Evolutionary conservation across 768 basidiomycete genomes (phyloP), one percentile per base, ranked within the genome.

Genomic region (Kwoniella mangroviensis): DNA sequence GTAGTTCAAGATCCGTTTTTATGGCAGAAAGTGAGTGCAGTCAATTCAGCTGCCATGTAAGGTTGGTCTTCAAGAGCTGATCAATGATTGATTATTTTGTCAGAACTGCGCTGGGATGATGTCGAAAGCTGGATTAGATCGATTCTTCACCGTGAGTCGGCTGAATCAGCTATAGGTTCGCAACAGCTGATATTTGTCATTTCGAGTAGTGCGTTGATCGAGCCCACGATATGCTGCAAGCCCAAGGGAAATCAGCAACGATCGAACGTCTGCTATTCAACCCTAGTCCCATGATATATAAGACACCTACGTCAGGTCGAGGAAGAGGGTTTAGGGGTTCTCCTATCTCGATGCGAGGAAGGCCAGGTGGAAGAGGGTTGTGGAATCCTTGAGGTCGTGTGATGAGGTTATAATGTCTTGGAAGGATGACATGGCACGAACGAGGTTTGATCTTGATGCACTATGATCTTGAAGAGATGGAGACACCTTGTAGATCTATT

Each of bases 1-100:
- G 73, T 83, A 17, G 78, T 83, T 6, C 82, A 83, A 62, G 82
- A 83, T 68, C 80, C 80, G 19, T 83, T 83, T 70, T 64, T 83
- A 41, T 79, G 79, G 72, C 71, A 74, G 49, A 83, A 83, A 76
- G 81, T 80, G 59, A 69, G 76, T 63, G 45, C 19, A 17, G 42
- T 24, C 19, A 10, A 40, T 24, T 45, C 53, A 26, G 12, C 6
- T 43, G 7, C 41, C 22, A 19, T 56, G 15, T 24, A 28, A 17
- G n/a, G 22, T 24, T 51, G 49, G 4, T 62, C 34, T 43, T 28
- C 26, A 11, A 4, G 41, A 45, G 21, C 34, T 28, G 28, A 41
- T n/a, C 15, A 40, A 40, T 43, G 66, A 7, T 28, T 53, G 59
- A 21, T 55, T 2, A 19, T 12, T 4, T 6, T 43, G 12, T 1